Evolutionary conservation across 441 rosid species (phyloP), one percentile per base, ranked within the genome.

Genomic region (Pelargonium fulgidum): DNA sequence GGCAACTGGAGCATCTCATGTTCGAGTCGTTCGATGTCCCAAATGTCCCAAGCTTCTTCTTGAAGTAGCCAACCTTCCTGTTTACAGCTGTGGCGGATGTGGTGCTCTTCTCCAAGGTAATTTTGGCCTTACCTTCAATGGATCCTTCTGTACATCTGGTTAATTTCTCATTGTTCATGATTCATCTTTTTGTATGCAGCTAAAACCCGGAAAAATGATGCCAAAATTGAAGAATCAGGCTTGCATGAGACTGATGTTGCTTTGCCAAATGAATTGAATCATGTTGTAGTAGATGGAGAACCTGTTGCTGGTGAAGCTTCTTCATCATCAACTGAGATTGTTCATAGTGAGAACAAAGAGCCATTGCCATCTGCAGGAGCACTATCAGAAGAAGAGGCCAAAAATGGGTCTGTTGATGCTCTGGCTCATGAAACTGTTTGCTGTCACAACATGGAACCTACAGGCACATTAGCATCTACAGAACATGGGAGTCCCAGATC

Each of bases 21-120:
- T 86, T 77, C 85, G 96, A 68, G 39, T 90, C 1, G 98, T 94
- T 65, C 83, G 76, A 73, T 92, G 99, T 67, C 98, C 99, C n/a
- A 87, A 78, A 69, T 94, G 99, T 74, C 48, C 69, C 3, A 47
- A 72, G 72, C 70, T 92, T 80, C 96, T 94, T 66, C 85, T 78
- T 0, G 99, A 92, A 82, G 74, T 80, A 6, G 80, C 85, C 19
- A 76, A 88, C 73, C 71, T 86, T 81, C 84, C 83, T 26, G 82
- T 94, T 20, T 92, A 90, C 70, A 70, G 69, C 69, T 94, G 99
- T 66, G 99, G 97, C 64, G 85, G 85, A 69, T 94, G 99, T 67
- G 80, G 72, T 29, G 67, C 85, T 0, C 69, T 72, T 78, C 96
- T 94, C 67, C 86, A 76, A 84, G 99, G 99, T 93, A 65, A 64